Conservation (phyloP, 768 basidiomycete species). For the Roridomyces roridus region DNA sequence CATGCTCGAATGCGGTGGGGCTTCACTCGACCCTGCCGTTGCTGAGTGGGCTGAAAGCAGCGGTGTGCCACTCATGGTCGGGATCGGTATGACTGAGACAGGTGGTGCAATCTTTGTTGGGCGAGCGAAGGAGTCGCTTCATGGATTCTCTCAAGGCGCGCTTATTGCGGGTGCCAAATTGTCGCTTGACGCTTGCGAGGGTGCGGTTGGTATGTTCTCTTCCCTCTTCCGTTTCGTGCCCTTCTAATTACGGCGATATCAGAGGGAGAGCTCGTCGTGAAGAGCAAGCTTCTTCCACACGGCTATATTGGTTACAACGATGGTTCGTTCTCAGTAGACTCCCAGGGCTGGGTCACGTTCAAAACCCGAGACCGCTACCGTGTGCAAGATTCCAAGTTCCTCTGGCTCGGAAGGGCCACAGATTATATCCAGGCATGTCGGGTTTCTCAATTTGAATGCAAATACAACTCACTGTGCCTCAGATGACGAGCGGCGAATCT, state of each 20-base stretch:
- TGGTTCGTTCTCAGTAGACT: slow-evolving; percentile 18
- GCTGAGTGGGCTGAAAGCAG: slow-evolving; percentile 8
- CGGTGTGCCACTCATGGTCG: slow-evolving; percentile 13
- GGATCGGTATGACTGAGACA: slow-evolving; percentile 24
- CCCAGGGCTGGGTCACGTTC: slow-evolving; percentile 15
- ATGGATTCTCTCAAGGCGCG: background rate
- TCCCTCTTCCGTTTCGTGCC: background rate
- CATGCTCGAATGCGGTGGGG: slow-evolving; percentile 21
- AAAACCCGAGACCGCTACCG: slow-evolving; percentile 19
- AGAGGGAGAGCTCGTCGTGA: slow-evolving; percentile 26
- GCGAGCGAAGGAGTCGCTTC: background rate
- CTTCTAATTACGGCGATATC: background rate
- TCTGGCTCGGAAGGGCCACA: slow-evolving; percentile 20
- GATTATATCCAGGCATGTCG: slow-evolving; percentile 20
- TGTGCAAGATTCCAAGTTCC: background rate
- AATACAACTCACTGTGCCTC: background rate
- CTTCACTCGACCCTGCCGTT: background rate
- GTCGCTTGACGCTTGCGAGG: slow-evolving; percentile 6
- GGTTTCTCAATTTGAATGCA: background rate
- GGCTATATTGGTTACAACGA: slow-evolving; percentile 19
- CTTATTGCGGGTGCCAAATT: slow-evolving; percentile 12
- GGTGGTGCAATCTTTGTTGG: slow-evolving; percentile 18
- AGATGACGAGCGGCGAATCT: slow-evolving; percentile 21
- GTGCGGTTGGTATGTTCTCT: background rate
- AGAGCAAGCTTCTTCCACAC: slow-evolving; percentile 9